Percentiles rank a stretch among this genome's conserved stretches.
Conservation (phyloP, 1,284 basidiomycete species). For the Ceratobasidium sp. region DNA sequence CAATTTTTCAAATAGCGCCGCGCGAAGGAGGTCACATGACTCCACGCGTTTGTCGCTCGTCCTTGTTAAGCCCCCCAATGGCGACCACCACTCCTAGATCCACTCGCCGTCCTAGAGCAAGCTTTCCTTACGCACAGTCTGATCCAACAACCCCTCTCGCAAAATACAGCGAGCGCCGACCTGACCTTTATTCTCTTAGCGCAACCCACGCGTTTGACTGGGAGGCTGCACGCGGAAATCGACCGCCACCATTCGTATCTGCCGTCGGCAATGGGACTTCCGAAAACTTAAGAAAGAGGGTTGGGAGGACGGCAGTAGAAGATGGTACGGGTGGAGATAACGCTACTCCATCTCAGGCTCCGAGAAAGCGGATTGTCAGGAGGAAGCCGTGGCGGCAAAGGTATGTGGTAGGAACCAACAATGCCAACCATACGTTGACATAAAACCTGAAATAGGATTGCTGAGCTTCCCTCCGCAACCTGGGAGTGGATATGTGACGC, state of each 20-base stretch:
- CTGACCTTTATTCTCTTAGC: slow-evolving; percentile 40
- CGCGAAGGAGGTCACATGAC: slow-evolving; percentile 3
- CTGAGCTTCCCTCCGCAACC: slow-evolving; percentile 77
- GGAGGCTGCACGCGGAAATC: slow-evolving; percentile 77
- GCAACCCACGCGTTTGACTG: slow-evolving; percentile 69
- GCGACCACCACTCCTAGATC: slow-evolving; percentile 38
- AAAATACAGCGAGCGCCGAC: slow-evolving; percentile 42
- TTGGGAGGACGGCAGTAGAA: slow-evolving; percentile 34
- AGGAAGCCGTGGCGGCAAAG: slow-evolving; percentile 74
- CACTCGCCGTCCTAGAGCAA: slow-evolving; percentile 33
- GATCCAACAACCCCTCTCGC: slow-evolving; percentile 41
- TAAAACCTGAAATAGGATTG: slow-evolving; percentile 27
- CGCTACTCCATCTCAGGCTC: slow-evolving; percentile 58
- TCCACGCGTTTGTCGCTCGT: slow-evolving; percentile 11
- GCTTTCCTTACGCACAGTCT: slow-evolving; percentile 12
- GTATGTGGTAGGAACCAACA: slow-evolving; percentile 58
- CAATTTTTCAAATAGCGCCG: neutral
- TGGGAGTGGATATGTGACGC: slow-evolving; percentile 70
- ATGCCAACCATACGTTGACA: slow-evolving; percentile 23
- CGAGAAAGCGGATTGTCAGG: slow-evolving; percentile 67
- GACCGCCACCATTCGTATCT: slow-evolving; percentile 76
- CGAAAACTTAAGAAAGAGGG: slow-evolving; percentile 43
- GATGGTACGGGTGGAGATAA: slow-evolving; percentile 3
- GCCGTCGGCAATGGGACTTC: slow-evolving; percentile 57
- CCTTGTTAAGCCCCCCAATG: neutral